Percentiles rank a stretch among this genome's conserved stretches.
Evolutionary conservation across 2,329 filamentous ascomycete species (phyloP).

Genomic region (Cladophialophora bantiana): DNA sequence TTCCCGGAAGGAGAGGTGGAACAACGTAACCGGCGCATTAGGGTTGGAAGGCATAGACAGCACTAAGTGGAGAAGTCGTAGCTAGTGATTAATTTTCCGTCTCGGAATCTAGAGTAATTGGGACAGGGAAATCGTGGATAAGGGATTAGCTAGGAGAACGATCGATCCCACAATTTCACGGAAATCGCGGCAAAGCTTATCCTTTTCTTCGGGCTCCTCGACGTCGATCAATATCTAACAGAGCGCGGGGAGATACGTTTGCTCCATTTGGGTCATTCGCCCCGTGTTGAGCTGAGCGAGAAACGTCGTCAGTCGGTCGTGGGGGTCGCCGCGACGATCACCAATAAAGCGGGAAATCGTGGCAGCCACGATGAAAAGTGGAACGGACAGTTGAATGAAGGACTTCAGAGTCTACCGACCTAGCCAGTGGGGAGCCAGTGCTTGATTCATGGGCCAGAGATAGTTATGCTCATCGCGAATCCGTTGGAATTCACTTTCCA

Average conservation of each 20-base stretch:
- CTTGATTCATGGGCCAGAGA: slow-evolving; percentile 25
- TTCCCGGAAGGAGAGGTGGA: slow-evolving; percentile 34
- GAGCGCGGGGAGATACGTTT: slow-evolving; percentile 28
- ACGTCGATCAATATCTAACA: slow-evolving; percentile 5
- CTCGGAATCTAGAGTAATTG: not conserved
- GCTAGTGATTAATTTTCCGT: not conserved
- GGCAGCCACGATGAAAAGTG: slow-evolving; percentile 44
- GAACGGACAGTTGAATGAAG: slow-evolving; percentile 43
- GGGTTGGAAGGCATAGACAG: slow-evolving; percentile 1
- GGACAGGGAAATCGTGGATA: slow-evolving; percentile 16
- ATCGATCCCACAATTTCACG: slow-evolving; percentile 25
- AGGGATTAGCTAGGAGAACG: slow-evolving; percentile 22
- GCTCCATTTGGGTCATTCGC: slow-evolving; percentile 14
- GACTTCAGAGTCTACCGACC: slow-evolving; percentile 35
- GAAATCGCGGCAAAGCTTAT: slow-evolving; percentile 25
- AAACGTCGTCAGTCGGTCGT: not conserved
- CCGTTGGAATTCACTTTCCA: slow-evolving; percentile 9
- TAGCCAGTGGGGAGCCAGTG: slow-evolving; percentile 36
- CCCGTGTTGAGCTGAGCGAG: not conserved
- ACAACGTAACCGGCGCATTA: not conserved
- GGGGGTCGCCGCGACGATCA: slow-evolving; percentile 22
- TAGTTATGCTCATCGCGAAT: slow-evolving; percentile 25
- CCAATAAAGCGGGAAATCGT: slow-evolving; percentile 43
- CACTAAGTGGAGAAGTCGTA: not conserved
- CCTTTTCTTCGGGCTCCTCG: not conserved